Evolutionary conservation across 164 flowering plant genomes (phyloP).

Genomic region (Aristolochia contorta): DNA sequence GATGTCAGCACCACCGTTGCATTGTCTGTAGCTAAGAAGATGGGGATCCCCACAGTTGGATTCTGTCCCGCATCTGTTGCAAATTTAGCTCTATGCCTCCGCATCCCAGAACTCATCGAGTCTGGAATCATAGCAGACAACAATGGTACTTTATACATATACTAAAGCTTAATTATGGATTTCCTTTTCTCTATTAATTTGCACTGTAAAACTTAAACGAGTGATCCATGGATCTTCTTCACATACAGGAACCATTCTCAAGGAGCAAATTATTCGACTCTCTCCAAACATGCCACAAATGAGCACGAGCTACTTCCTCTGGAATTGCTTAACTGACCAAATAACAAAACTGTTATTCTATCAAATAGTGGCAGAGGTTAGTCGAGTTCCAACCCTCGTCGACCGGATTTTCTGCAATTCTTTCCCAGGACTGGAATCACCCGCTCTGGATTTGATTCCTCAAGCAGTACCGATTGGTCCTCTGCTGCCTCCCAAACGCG

Average conservation of each 20-base stretch:
- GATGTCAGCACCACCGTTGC: constrained; percentile 14
- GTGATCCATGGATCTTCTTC: too few relatives aligned
- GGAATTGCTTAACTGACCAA: constrained; percentile 10
- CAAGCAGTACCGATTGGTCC: constrained; percentile 9
- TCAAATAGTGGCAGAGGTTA: background rate
- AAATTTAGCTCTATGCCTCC: background rate
- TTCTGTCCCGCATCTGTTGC: constrained; percentile 12
- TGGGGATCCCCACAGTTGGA: constrained; percentile 15
- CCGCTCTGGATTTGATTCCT: constrained; percentile 1
- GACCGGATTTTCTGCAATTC: constrained; percentile 14
- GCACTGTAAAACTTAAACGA: background rate
- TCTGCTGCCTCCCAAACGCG: background rate
- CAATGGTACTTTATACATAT: constrained; percentile 11
- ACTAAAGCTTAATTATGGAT: too few relatives aligned
- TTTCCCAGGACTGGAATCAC: constrained; percentile 9
- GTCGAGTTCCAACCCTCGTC: background rate
- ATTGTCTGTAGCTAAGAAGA: constrained; percentile 17
- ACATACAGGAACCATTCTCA: too few relatives aligned
- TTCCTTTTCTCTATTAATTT: too few relatives aligned
- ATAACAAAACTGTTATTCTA: background rate
- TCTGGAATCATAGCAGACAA: constrained; percentile 8
- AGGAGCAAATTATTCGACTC: constrained; percentile 17
- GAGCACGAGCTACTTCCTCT: constrained; percentile 4
- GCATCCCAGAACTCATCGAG: constrained; percentile 19
- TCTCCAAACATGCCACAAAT: constrained; percentile 19